Evolutionary conservation across 768 basidiomycete genomes (phyloP), one percentile per base, ranked within the genome.

Genomic region (Lactarius sanguifluus): DNA sequence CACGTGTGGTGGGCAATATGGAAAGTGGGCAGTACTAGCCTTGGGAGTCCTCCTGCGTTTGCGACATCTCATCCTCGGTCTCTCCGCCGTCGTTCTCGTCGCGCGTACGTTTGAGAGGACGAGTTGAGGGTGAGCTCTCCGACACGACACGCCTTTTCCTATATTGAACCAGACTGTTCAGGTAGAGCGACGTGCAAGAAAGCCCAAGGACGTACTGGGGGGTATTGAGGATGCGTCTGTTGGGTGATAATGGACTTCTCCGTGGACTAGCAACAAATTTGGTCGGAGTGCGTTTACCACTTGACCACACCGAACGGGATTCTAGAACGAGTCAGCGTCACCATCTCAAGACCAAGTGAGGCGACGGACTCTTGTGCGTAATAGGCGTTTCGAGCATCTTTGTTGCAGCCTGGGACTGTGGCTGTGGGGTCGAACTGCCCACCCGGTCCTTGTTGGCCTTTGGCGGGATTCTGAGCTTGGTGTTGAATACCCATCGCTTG

Each of bases 11-110:
- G 32, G 15, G 28, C 28, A 28, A 28, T 28, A 57, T 28, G 16
- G 25, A 8, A 2, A 25, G 52, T 20, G 15, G 6, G 32, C 18
- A 38, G 12, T 36, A 59, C 64, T 16, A 20, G 62, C 69, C 67
- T 61, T 70, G 69, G 9, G 69, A 69, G 15, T 70, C 69, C 32
- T 68, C 69, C 58, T 70, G 69, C 25, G 69, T 70, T 56, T 70
- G 69, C 15, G 67, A 69, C 43, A 50, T 60, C 8, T 59, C 66
- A 40, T 57, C 65, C 23, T 34, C 28, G 36, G 23, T 40, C 55
- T 57, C 55, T 9, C 45, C 16, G 55, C 38, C 25, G 34, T 57
- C 57, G 18, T 61, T 59, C 40, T 68, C 55, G 52, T 64, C 58
- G 16, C 38, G 50, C 30, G 36, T 15, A 15, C 59, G 59, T 52